Percentiles rank a stretch among this genome's conserved stretches.
Evolutionary conservation across 805 yeast genomes (phyloP).

Genomic region (Nadsonia fulvescens): DNA sequence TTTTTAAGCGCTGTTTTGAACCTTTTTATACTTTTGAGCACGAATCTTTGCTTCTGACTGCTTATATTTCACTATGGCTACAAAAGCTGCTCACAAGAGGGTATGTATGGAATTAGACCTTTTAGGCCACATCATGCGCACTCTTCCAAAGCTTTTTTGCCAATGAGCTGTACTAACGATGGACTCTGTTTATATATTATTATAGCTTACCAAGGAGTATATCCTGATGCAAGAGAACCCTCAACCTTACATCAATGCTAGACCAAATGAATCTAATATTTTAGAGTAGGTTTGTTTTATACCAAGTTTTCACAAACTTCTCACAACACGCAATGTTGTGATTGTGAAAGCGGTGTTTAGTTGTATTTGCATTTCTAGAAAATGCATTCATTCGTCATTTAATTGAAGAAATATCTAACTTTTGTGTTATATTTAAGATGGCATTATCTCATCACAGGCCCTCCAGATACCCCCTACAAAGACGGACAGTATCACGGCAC

Average conservation of each 20-base stretch:
- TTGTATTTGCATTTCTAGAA: no score
- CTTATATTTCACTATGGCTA: no score
- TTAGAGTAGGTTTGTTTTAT: constrained; percentile 28
- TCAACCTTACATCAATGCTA: constrained; percentile 68
- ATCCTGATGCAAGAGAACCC: constrained; percentile 61
- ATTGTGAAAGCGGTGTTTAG: no score
- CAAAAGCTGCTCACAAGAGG: constrained; percentile 17
- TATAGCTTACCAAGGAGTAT: constrained; percentile 58
- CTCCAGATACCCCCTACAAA: constrained; percentile 73
- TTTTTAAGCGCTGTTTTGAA: no score
- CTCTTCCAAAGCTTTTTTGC: background rate
- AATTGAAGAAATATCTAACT: no score
- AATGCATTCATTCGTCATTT: no score
- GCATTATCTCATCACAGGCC: constrained; percentile 88
- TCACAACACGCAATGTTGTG: no score
- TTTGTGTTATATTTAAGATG: no score
- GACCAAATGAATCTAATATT: constrained; percentile 74
- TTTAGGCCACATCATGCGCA: background rate
- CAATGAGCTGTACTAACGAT: background rate
- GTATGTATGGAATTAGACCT: constrained; percentile 9
- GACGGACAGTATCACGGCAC: constrained; percentile 84
- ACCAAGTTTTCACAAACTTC: no score
- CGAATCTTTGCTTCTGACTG: no score
- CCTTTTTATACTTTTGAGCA: no score
- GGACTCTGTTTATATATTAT: constrained; percentile 8